A percentile compares a stretch with the other conserved stretches of the same genome.
Evolutionary conservation across 2,329 filamentous ascomycete genomes (phyloP).

Genomic region (Triangularia setosa): DNA sequence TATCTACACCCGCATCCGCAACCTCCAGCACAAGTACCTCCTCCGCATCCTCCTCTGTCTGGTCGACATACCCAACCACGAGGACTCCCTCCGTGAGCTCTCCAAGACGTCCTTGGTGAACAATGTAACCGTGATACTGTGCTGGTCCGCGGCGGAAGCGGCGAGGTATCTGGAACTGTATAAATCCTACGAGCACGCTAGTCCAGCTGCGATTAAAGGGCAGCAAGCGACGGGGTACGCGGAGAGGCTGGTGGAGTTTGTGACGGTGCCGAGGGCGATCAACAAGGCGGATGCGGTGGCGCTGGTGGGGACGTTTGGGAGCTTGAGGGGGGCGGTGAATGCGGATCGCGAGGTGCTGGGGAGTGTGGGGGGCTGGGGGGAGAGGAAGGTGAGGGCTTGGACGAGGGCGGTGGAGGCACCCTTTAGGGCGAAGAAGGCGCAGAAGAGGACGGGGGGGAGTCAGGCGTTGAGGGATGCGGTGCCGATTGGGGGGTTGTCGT

Average conservation of each 20-base stretch:
- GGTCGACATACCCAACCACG: slow-evolving; percentile 93
- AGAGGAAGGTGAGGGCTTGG: slow-evolving; percentile 91
- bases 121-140: slow-evolving; percentile 85
- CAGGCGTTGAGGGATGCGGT: slow-evolving; percentile 33
- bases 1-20: slow-evolving; percentile 87
- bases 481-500: slow-evolving; percentile 39
- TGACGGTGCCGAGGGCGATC: slow-evolving; percentile 82
- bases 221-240: slow-evolving; percentile 80
- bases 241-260: slow-evolving; percentile 85
- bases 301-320: slow-evolving; percentile 88
- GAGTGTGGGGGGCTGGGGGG: slow-evolving; percentile 86
- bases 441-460: slow-evolving; percentile 39
- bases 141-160: slow-evolving; percentile 91
- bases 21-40: slow-evolving; percentile 79
- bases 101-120: slow-evolving; percentile 91
- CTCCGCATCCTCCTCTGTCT: slow-evolving; percentile 83
- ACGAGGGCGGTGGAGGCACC: slow-evolving; percentile 76
- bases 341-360: slow-evolving; percentile 81
- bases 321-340: slow-evolving; percentile 80
- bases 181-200: slow-evolving; percentile 88
- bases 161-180: slow-evolving; percentile 91
- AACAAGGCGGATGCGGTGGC: slow-evolving; percentile 94
- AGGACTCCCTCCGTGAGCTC: slow-evolving; percentile 82
- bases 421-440: slow-evolving; percentile 71
- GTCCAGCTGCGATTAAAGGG: slow-evolving; percentile 75